phyloP scores from a whole-genome alignment of 1,284 basidiomycete species.

The Omphalotus olearius region DNA sequence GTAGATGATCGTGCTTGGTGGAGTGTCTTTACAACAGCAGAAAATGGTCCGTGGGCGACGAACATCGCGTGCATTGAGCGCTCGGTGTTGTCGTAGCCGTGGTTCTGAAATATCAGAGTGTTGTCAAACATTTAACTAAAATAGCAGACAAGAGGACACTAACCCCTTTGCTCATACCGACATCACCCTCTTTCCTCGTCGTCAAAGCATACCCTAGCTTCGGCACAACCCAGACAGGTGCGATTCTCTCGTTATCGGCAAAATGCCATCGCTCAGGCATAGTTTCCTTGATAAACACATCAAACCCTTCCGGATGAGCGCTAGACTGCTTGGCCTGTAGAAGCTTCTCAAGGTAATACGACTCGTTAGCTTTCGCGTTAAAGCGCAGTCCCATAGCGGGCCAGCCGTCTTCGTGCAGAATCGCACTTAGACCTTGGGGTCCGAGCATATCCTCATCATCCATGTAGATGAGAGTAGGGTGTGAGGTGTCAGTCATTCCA shows the following conservation, averaged over 20 bases:
- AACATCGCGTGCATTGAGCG: slow-evolving; percentile 86
- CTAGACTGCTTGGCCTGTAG: slow-evolving; percentile 41
- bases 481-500: slow-evolving; percentile 86
- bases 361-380: slow-evolving; percentile 48
- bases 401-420: slow-evolving; percentile 82
- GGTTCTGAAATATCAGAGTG: slow-evolving; percentile 50
- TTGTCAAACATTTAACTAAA: neutral
- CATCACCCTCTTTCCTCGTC: slow-evolving; percentile 55
- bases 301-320: slow-evolving; percentile 56
- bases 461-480: slow-evolving; percentile 73
- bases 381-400: slow-evolving; percentile 84
- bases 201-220: slow-evolving; percentile 73
- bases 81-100: slow-evolving; percentile 80
- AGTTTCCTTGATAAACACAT: slow-evolving; percentile 74
- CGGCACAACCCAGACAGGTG: slow-evolving; percentile 85
- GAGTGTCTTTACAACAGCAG: slow-evolving; percentile 56
- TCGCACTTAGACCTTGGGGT: slow-evolving; percentile 50
- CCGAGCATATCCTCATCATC: slow-evolving; percentile 88
- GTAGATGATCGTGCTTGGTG: slow-evolving; percentile 28
- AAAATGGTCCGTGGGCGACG: slow-evolving; percentile 86
- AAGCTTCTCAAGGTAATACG: slow-evolving; percentile 53
- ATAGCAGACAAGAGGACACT: slow-evolving; percentile 25
- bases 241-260: slow-evolving; percentile 65
- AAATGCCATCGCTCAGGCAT: slow-evolving; percentile 85
- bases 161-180: slow-evolving; percentile 72